Base-by-base conservation (phyloP, 768 basidiomycete species). In the Kwoniella sp. region DNA sequence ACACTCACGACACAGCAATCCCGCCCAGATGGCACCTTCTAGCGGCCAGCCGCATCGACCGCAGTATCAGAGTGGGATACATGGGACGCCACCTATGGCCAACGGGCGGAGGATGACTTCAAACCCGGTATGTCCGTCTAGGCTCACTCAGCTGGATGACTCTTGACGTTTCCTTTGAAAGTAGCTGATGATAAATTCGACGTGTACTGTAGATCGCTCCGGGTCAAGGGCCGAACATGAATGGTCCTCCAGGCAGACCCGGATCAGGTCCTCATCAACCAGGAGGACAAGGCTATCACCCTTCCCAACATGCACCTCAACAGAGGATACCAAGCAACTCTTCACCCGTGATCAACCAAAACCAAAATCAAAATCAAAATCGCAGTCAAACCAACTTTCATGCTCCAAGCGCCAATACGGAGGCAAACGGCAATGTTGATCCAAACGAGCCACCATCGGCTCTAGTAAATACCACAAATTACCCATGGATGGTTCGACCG, bases 401-500 rank as follows among this genome's bases (percentile, higher is more conserved):
- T 13, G 13, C 7, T 33, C 33, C 33, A 33, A 33, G 13, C 33
- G 33, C 33, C 33, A 33, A n/a, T n/a, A n/a, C n/a, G 33, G 33
- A 33, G 33, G 6, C 33, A 33, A 33, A 33, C 33, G 33, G 13
- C 33, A 33, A 44, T 10, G 10, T 15, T 4, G 4, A 44, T 19
- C 8, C 40, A 4, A 44, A 44, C 17, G 50, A 47, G 10, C 33
- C 55, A 7, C 61, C 61, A 15, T 63, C 61, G 1, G 61, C 61
- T 15, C 30, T 63, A 21, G 25, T 56, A 8, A 63, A 63, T 29
- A 55, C 55, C 15, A 63, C 70, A 2, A 70, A 69, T 12, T 77
- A 72, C 47, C 76, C 76, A 29, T 77, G 76, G 76, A 70, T 71
- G 44, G 68, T 68, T 6, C 49, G 71, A 19, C 73, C 71, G 21